Percentiles rank a stretch among this genome's conserved stretches.
Conservation (phyloP, 169 alveolate species). For the Theileria equi region DNA sequence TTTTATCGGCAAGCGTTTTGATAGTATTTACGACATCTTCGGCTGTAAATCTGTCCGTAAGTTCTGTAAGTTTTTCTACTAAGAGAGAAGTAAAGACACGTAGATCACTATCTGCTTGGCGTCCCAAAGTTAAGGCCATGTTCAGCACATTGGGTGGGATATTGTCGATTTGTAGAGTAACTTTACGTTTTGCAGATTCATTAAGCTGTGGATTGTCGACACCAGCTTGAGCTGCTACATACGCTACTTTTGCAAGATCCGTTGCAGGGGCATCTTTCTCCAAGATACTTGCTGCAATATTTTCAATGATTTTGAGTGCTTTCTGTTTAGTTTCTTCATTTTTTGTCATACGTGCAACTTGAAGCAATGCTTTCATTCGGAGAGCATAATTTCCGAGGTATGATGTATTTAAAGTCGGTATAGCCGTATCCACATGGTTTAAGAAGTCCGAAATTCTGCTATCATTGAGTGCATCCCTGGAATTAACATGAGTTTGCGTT, state of each 20-base stretch:
- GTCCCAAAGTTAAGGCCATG: slow-evolving; percentile 39
- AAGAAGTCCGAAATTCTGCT: slow-evolving; percentile 44
- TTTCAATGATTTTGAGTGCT: slow-evolving; percentile 24
- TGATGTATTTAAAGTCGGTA: slow-evolving; percentile 56
- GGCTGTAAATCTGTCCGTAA: slow-evolving; percentile 62
- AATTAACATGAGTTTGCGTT: neutral
- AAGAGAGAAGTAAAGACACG: slow-evolving; percentile 42
- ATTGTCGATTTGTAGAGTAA: slow-evolving; percentile 49
- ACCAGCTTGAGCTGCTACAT: slow-evolving; percentile 52
- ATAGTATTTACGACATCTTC: slow-evolving; percentile 52
- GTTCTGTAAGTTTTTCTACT: slow-evolving; percentile 60
- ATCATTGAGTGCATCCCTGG: slow-evolving; percentile 34
- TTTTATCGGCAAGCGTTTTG: slow-evolving; percentile 35
- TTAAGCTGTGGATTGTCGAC: slow-evolving; percentile 27
- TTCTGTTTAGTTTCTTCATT: neutral
- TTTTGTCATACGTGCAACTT: neutral
- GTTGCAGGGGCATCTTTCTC: slow-evolving; percentile 43
- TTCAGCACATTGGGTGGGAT: slow-evolving; percentile 59
- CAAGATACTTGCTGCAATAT: slow-evolving; percentile 37
- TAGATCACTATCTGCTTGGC: slow-evolving; percentile 33
- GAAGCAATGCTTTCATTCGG: slow-evolving; percentile 22
- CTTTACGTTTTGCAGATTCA: slow-evolving; percentile 59
- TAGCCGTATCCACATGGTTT: slow-evolving; percentile 52
- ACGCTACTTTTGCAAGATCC: slow-evolving; percentile 55
- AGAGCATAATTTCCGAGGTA: slow-evolving; percentile 63